Evolutionary conservation across 768 basidiomycete genomes (phyloP), one percentile per base, ranked within the genome.

Genomic region (Serpula lacrymans): DNA sequence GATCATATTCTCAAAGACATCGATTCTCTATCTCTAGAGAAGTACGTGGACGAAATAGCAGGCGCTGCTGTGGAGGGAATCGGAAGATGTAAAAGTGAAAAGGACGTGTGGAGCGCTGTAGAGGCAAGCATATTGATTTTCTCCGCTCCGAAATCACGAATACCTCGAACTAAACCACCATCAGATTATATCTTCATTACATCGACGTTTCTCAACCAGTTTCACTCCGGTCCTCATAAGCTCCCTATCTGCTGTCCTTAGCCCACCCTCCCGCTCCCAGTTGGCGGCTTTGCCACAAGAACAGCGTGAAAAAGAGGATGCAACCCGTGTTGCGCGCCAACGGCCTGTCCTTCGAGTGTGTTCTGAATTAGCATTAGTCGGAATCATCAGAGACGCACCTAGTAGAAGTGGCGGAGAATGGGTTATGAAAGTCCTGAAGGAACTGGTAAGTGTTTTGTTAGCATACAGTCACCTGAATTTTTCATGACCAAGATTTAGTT

Each of bases 1-100:
- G 90, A 93, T 52, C 84, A 89, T 53, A 82, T 95, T 45, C 67
- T 96, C 50, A 97, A 93, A 63, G 96, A 99, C 54, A 82, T 96
- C 48, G 85, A 93, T 47, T 75, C 85, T 0, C 74, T 99, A 40
- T 83, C 90, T 2, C 71, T 99, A 42, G 92, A 92, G 67, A 98
- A 96, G 64, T 98, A 99, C 59, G 74, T 94, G 34, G 94, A 96
- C 55, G 96, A 99, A 65, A 84, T 97, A 47, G 88, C 86, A 1
- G 80, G 81, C 9, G 94, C 93, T 6, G 72, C 84, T 1, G 68
- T 89, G 2, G 96, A 99, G 57, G 96, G 96, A 4, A 70, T 93
- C 28, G 64, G 64, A 7, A 78, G 86, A 48, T 95, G 93, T 62
- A 96, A 92, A 68, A 88, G 87, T 0, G 95, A 96, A 61, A 83